Evolutionary conservation across 2,329 filamentous ascomycete species (phyloP).

Genomic region (Colletotrichum noveboracense): DNA sequence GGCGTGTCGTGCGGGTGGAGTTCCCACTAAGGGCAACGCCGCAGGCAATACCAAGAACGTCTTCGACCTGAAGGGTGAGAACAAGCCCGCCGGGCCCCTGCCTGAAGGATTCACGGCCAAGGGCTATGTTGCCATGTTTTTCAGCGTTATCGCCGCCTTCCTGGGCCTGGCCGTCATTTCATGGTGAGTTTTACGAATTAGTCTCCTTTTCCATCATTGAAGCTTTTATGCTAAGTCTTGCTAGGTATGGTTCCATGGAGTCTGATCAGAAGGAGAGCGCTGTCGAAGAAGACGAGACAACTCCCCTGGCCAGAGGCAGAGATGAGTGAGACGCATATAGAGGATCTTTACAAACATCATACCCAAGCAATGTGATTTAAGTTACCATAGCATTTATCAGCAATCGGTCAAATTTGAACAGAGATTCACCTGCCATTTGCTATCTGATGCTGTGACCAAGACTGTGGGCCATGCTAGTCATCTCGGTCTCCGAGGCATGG

Average conservation of each 20-base stretch:
- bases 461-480: not conserved
- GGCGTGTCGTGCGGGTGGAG: slow-evolving; percentile 39
- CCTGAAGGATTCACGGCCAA: slow-evolving; percentile 24
- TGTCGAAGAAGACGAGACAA: not conserved
- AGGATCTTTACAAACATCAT: not conserved
- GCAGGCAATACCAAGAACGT: slow-evolving; percentile 61
- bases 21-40: slow-evolving; percentile 59
- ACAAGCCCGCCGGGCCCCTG: slow-evolving; percentile 14
- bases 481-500: not conserved
- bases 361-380: not conserved
- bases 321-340: not conserved
- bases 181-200: not conserved
- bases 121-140: slow-evolving; percentile 24
- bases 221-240: not conserved
- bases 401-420: not conserved
- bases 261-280: slow-evolving; percentile 1
- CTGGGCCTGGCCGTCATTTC: slow-evolving; percentile 20
- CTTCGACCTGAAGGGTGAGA: slow-evolving; percentile 48
- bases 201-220: too few relatives aligned
- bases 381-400: not conserved
- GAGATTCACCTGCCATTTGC: not conserved
- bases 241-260: slow-evolving; percentile 13
- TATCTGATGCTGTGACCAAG: not conserved
- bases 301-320: not conserved
- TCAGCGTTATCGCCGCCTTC: slow-evolving; percentile 19